Evolutionary conservation across 495 filamentous ascomycete genomes (phyloP).

Genomic region (Trichoderma asperelloides): DNA sequence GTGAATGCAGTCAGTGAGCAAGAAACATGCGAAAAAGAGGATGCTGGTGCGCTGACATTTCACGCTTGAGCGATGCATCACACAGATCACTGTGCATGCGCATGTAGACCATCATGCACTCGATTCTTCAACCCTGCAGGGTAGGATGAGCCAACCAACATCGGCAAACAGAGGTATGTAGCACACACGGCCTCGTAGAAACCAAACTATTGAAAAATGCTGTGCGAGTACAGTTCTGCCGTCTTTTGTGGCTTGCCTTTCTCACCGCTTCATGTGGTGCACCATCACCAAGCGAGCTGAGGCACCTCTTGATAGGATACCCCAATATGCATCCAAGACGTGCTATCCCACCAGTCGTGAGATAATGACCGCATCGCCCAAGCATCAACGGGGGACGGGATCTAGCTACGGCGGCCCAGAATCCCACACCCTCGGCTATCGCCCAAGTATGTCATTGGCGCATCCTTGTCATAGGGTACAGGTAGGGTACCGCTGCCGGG

Average conservation of each 20-base stretch:
- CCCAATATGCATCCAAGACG: neutral
- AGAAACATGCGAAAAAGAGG: neutral
- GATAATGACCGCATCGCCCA: slow-evolving; percentile 2
- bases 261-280: slow-evolving; percentile 1
- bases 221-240: neutral
- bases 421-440: neutral
- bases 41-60: neutral
- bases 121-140: neutral
- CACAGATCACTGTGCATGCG: slow-evolving; percentile 8
- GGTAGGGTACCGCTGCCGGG: neutral
- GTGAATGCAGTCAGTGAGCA: neutral
- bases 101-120: slow-evolving; percentile 5
- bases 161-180: neutral
- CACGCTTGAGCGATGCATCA: neutral
- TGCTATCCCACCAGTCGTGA: neutral
- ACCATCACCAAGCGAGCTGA: slow-evolving; percentile 5
- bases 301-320: neutral
- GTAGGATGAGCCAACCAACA: neutral
- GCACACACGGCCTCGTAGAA: neutral
- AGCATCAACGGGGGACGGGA: neutral
- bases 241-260: neutral
- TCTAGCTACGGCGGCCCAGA: neutral
- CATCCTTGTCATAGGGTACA: neutral
- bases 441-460: neutral
- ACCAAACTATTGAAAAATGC: neutral